Percentiles rank a stretch among this genome's conserved stretches.
These are phyloP conservation scores for Penicillium flavigenum DNA, from an alignment of 495 filamentous ascomycete genomes.

Conservation along the genomic window DNA sequence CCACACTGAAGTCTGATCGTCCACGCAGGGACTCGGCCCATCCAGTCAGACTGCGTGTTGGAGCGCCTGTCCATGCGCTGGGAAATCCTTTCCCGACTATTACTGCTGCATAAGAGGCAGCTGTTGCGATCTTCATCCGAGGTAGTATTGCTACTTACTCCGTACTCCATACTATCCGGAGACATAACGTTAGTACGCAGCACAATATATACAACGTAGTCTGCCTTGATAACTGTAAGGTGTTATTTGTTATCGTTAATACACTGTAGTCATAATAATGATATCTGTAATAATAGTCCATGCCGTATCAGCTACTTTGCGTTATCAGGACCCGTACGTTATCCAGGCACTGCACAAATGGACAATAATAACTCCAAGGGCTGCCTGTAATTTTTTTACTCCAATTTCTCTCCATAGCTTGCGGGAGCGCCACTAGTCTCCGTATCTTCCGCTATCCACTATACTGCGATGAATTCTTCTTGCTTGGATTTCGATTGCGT, in stretches of 20 bases:
- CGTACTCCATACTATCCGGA: background rate
- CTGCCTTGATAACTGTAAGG: background rate
- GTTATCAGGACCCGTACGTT: constrained; percentile 3
- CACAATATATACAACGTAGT: background rate
- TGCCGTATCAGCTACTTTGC: background rate
- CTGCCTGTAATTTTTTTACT: too few species aligned
- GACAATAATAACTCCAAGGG: too few species aligned
- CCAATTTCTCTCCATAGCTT: background rate
- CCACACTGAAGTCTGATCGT: constrained; percentile 19
- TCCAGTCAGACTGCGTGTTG: constrained; percentile 15
- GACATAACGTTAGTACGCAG: background rate
- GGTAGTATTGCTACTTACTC: background rate
- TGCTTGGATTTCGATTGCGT: background rate
- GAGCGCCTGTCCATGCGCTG: constrained; percentile 4
- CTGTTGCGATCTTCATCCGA: constrained; percentile 5
- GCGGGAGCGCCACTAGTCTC: background rate
- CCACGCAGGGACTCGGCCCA: constrained; percentile 16
- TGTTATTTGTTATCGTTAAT: background rate
- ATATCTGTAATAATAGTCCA: background rate
- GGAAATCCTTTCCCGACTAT: background rate
- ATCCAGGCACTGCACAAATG: background rate
- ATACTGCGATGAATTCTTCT: background rate
- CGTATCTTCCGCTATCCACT: constrained; percentile 1
- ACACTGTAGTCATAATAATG: background rate
- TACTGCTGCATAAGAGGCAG: background rate